Conservation (phyloP, 2,329 filamentous ascomycete genomes). For the Clonostachys sp. region DNA sequence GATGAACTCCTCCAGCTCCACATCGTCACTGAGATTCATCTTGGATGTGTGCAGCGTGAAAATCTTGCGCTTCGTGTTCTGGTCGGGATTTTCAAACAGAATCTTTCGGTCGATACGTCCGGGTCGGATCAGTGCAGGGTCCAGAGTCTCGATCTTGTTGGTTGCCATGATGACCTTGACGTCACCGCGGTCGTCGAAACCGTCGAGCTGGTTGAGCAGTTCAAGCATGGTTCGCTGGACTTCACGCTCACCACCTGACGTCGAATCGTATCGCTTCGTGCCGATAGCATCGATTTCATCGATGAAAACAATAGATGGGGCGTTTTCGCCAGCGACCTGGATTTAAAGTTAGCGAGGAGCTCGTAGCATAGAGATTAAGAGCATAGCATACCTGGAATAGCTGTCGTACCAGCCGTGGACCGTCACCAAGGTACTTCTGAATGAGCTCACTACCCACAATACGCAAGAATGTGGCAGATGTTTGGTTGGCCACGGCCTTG, state of each 20-base stretch:
- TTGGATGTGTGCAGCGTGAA: conserved; percentile 97
- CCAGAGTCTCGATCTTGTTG: conserved; percentile 98
- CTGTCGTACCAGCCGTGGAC: conserved; percentile 89
- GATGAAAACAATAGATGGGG: conserved; percentile 96
- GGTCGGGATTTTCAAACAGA: conserved; percentile 62
- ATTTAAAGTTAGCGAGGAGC: conserved; percentile 4
- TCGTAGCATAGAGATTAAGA: not conserved
- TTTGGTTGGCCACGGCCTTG: conserved; percentile 97
- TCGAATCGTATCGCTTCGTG: conserved; percentile 97
- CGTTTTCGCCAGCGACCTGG: conserved; percentile 88
- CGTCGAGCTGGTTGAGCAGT: conserved; percentile 94
- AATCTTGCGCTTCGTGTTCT: conserved; percentile 96
- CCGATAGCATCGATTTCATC: conserved; percentile 99
- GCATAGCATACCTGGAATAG: conserved; percentile 68
- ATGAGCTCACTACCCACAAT: conserved; percentile 97
- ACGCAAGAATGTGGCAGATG: conserved; percentile 95
- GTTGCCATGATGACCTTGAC: conserved; percentile 99
- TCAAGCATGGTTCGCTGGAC: conserved; percentile 99
- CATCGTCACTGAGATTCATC: conserved; percentile 94
- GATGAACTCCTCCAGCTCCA: conserved; percentile 98
- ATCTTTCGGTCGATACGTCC: conserved; percentile 99
- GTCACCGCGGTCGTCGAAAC: conserved; percentile 96
- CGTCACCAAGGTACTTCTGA: conserved; percentile 97
- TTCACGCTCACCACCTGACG: conserved; percentile 93
- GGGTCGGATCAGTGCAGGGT: conserved; percentile 91